Evolutionary conservation across 495 filamentous ascomycete genomes (phyloP).

Genomic region (Chaetomidium leptoderma): DNA sequence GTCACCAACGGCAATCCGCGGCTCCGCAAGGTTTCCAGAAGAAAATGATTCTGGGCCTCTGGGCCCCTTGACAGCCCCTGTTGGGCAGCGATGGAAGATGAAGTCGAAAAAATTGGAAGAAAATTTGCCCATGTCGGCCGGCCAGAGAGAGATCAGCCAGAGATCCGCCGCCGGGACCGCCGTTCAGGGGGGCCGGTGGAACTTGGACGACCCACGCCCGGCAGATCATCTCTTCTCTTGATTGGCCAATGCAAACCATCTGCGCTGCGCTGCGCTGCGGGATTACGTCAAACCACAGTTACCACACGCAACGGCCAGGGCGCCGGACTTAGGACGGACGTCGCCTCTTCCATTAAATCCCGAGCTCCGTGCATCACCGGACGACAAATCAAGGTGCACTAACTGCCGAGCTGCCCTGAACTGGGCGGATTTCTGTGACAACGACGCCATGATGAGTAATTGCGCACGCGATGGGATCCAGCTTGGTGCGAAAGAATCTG

Average conservation of each 20-base stretch:
- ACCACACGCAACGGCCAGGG: no score
- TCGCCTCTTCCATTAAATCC: background rate
- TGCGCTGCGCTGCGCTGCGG: background rate
- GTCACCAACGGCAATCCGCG: conserved; percentile 18
- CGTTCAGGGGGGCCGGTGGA: background rate
- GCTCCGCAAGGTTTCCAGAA: background rate
- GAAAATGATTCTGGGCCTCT: background rate
- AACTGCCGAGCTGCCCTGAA: background rate
- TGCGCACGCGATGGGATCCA: no score
- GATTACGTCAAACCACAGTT: conserved; percentile 9
- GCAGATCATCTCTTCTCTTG: background rate
- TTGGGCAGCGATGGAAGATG: conserved; percentile 10
- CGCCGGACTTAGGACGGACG: conserved; percentile 11
- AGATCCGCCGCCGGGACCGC: background rate
- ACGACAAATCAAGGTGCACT: background rate
- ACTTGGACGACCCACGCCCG: background rate
- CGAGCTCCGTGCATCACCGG: background rate
- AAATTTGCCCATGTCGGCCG: conserved; percentile 11
- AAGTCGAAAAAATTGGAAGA: background rate
- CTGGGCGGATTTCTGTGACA: no score
- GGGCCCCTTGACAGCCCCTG: conserved; percentile 3
- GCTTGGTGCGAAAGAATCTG: no score
- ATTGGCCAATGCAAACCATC: conserved; percentile 5
- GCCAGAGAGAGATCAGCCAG: no score
- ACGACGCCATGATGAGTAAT: background rate